phyloP scores from a whole-genome alignment of 192 early-diverging fungal species.

The Linnemannia elongata region DNA sequence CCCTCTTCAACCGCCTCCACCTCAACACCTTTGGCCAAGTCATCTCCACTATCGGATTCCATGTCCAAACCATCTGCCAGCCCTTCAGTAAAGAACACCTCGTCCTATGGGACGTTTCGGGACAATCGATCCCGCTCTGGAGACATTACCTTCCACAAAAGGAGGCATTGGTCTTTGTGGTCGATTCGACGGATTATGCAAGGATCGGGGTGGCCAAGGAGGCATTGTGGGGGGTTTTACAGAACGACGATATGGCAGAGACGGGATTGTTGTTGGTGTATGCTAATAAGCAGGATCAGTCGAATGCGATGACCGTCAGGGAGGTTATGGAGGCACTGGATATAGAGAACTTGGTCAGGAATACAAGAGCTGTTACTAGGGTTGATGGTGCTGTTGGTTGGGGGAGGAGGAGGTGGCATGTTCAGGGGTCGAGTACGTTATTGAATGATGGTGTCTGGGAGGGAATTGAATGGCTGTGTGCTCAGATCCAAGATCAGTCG shows the following conservation, averaged over 20 bases:
- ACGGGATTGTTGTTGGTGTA: background rate
- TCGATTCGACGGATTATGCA: background rate
- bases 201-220: background rate
- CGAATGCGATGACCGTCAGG: background rate
- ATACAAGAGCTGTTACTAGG: no score
- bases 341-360: background rate
- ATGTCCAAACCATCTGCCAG: background rate
- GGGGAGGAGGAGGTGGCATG: background rate
- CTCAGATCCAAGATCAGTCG: background rate
- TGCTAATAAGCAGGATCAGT: background rate
- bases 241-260: background rate
- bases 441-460: background rate
- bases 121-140: background rate
- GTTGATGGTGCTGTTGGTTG: background rate
- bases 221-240: background rate
- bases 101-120: background rate
- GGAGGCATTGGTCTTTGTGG: background rate
- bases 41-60: background rate
- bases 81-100: background rate
- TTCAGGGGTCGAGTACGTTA: background rate
- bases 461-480: background rate
- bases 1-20: background rate
- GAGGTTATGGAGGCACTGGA: background rate
- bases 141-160: background rate
- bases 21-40: background rate